Evolutionary conservation across 2,329 filamentous ascomycete genomes (phyloP).

Genomic region (Sordariomycetes sp.): DNA sequence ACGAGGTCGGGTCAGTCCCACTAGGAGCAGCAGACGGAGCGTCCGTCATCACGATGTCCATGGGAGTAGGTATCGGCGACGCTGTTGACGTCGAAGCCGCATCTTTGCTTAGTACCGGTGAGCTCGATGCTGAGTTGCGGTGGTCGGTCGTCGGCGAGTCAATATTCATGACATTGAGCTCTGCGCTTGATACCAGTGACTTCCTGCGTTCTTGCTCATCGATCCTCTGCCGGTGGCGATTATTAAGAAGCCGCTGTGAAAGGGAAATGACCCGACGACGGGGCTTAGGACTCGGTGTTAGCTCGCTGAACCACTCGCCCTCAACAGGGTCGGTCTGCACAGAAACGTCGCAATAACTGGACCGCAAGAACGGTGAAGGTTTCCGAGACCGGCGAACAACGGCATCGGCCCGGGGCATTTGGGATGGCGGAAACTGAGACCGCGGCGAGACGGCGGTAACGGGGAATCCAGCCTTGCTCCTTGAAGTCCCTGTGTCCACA

Average conservation of each 20-base stretch:
- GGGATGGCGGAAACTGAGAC: slow-evolving; percentile 1
- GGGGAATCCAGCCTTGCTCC: slow-evolving; percentile 40
- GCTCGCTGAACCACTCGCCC: slow-evolving; percentile 36
- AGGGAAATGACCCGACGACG: slow-evolving; percentile 38
- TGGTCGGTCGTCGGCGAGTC: slow-evolving; percentile 1
- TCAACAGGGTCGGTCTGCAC: slow-evolving; percentile 42
- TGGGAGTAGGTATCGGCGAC: slow-evolving; percentile 1
- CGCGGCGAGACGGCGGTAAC: slow-evolving; percentile 16
- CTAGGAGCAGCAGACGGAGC: neutral
- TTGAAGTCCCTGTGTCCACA: slow-evolving; percentile 37
- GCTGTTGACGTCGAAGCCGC: neutral
- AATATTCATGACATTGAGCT: neutral
- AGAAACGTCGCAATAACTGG: slow-evolving; percentile 32
- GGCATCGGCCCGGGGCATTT: neutral
- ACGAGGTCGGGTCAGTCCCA: neutral
- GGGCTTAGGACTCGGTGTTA: slow-evolving; percentile 18
- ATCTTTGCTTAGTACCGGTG: neutral
- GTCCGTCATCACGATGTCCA: neutral
- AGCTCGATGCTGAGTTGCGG: slow-evolving; percentile 1
- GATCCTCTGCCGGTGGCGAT: slow-evolving; percentile 17
- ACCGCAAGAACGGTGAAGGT: neutral
- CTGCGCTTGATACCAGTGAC: neutral
- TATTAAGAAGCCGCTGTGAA: slow-evolving; percentile 37
- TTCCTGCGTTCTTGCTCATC: slow-evolving; percentile 1
- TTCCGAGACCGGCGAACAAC: neutral